These are phyloP conservation scores for Colletotrichum salicis DNA, from an alignment of 2,329 filamentous ascomycete genomes.

Conservation along the genomic window DNA sequence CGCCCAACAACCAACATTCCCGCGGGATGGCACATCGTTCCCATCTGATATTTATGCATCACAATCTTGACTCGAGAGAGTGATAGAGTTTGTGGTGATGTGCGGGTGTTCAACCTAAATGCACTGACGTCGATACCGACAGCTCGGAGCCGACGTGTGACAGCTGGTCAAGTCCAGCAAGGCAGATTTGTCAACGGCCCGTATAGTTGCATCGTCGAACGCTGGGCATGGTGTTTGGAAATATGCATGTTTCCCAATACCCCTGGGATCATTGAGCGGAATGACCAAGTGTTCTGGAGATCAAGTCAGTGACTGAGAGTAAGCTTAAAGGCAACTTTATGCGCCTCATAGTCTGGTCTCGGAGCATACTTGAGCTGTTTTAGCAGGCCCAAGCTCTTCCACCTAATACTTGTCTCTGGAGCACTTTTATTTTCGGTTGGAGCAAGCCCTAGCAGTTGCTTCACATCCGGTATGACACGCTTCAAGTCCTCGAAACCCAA, in stretches of 20 bases:
- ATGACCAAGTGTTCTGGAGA: neutral
- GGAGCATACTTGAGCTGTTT: neutral
- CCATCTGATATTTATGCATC: conserved; percentile 12
- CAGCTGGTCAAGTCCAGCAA: conserved; percentile 2
- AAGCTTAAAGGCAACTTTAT: neutral
- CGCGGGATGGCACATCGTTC: conserved; percentile 2
- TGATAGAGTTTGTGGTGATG: neutral
- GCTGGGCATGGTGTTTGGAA: conserved; percentile 1
- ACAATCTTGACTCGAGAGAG: neutral
- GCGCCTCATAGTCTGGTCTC: neutral
- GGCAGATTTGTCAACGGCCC: neutral
- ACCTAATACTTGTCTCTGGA: neutral
- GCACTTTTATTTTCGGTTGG: neutral
- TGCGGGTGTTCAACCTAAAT: neutral
- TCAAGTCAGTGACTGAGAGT: neutral
- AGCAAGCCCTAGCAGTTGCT: neutral
- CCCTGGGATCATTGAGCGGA: neutral
- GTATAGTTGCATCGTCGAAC: neutral
- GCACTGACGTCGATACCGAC: neutral
- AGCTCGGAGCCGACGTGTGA: neutral
- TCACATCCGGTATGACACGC: neutral
- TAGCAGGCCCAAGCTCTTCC: neutral
- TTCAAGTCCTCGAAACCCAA: conserved; percentile 1
- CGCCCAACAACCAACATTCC: neutral
- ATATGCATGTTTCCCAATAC: conserved; percentile 12